Evolutionary conservation across 441 rosid species (phyloP).

Genomic region (Adansonia madagascariensis): DNA sequence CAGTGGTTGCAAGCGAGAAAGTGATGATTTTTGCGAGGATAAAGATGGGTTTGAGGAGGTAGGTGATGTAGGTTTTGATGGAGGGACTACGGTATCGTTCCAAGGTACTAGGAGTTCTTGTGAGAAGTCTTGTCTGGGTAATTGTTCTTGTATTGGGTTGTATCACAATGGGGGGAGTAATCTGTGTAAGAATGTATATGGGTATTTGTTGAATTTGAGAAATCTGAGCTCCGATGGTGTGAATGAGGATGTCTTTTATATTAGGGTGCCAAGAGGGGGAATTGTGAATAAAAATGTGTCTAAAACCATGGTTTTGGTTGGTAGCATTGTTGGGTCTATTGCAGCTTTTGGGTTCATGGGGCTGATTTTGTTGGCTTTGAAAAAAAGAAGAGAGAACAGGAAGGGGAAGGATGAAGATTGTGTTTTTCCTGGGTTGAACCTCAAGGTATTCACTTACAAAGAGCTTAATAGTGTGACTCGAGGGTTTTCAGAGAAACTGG

Average conservation of each 20-base stretch:
- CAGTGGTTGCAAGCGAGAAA: constrained; percentile 57
- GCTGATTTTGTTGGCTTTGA: constrained; percentile 42
- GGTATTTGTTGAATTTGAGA: constrained; percentile 61
- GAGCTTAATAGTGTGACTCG: constrained; percentile 62
- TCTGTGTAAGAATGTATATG: constrained; percentile 61
- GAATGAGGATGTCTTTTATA: constrained; percentile 42
- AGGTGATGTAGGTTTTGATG: constrained; percentile 53
- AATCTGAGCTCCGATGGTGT: constrained; percentile 45
- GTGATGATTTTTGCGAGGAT: constrained; percentile 37
- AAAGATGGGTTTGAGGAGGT: constrained; percentile 55
- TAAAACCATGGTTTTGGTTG: constrained; percentile 45
- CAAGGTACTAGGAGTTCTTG: constrained; percentile 55
- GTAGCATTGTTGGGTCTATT: constrained; percentile 55
- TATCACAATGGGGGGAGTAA: constrained; percentile 46
- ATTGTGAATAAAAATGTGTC: constrained; percentile 40
- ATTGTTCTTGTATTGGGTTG: constrained; percentile 74
- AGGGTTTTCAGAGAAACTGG: constrained; percentile 75
- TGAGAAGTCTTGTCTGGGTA: constrained; percentile 53
- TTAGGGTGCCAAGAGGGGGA: constrained; percentile 52
- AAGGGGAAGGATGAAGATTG: constrained; percentile 48
- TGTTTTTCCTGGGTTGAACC: constrained; percentile 56
- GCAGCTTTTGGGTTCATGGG: constrained; percentile 42
- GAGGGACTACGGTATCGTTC: constrained; percentile 37
- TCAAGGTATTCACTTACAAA: constrained; percentile 72
- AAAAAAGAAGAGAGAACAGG: constrained; percentile 47